Evolutionary conservation across 2,329 filamentous ascomycete species (phyloP), one percentile per base, ranked within the genome.

Genomic region (Emydomyces testavorans): DNA sequence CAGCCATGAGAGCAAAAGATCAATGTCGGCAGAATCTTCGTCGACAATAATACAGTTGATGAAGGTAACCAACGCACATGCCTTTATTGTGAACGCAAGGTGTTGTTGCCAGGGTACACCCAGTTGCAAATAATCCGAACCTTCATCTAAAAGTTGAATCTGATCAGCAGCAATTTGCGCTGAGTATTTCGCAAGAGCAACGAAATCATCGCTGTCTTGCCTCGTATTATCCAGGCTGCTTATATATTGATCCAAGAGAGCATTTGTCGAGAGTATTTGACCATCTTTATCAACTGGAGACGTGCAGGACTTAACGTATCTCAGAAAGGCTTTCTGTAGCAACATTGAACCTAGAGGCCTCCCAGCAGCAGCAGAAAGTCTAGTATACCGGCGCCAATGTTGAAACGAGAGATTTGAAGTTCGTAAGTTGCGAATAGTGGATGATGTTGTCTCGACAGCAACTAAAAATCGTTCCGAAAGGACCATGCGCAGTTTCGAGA

Each of bases 311-410:
- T 88, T 82, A 10, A 95, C 73, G 26, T 96, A 77, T 64, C 80
- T 82, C 74, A 93, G 87, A 62, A 94, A 93, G 53, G 83, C 88
- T 59, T 86, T 80, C 62, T 94, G 88, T 18, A 98, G 68, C 4
- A 96, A 75, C 82, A 95, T 92, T 10, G 89, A 87, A 7, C 92
- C 88, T 36, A 98, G 69, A 0, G 93, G 90, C 16, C 86, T 78
- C 7, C 85, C 85, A 50, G 79, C 75, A 13, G 80, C 77, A 23
- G 85, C 80, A 67, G 96, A 98, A 52, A 89, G 84, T 37, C 83
- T 84, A 49, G 86, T 70, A 65, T 86, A 87, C 54, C 82, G 80
- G 67, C 85, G 93, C 92, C 92, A 98, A 55, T 94, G 85, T 58
- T 80, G 83, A 16, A 85, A 71, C 23, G 76, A 69, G 40, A 75